Conservation (phyloP, 148 eudicot species). For the Polygonum aviculare region DNA sequence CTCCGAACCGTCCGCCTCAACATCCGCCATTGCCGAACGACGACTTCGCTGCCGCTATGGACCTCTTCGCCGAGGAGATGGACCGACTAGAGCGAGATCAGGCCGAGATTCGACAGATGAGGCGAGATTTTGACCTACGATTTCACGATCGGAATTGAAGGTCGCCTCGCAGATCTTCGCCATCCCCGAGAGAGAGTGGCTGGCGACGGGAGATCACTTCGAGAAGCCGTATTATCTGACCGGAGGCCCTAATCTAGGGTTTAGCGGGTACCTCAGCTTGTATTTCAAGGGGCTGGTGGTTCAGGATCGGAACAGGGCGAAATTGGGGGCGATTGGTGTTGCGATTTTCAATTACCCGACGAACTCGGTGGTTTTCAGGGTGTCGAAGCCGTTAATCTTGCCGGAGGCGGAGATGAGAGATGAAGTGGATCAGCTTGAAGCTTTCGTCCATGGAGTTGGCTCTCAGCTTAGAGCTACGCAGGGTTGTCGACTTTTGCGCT, state of each 20-base stretch:
- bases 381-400: constrained; percentile 17
- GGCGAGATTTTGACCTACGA: constrained; percentile 25
- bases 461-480: constrained; percentile 18
- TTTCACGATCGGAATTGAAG: constrained; percentile 42
- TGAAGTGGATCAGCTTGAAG: constrained; percentile 18
- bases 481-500: constrained; percentile 14
- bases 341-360: constrained; percentile 16
- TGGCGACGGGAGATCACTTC: constrained; percentile 20
- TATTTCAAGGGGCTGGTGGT: constrained; percentile 20
- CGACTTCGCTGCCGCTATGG: constrained; percentile 7
- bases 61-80: constrained; percentile 26
- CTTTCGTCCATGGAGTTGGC: constrained; percentile 23
- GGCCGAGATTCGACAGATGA: constrained; percentile 14
- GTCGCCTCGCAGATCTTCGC: constrained; percentile 31
- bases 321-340: constrained; percentile 16
- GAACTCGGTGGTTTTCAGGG: constrained; percentile 18
- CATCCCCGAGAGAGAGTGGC: constrained; percentile 40
- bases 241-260: not conserved
- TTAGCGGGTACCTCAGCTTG: constrained; percentile 13
- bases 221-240: constrained; percentile 15
- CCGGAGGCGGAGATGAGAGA: constrained; percentile 14
- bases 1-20: constrained; percentile 3
- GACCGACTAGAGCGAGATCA: constrained; percentile 27
- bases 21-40: constrained; percentile 2
- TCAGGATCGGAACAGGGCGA: not conserved